phyloP scores from a whole-genome alignment of 768 basidiomycete species.

The Phanerodontia chrysosporium region DNA sequence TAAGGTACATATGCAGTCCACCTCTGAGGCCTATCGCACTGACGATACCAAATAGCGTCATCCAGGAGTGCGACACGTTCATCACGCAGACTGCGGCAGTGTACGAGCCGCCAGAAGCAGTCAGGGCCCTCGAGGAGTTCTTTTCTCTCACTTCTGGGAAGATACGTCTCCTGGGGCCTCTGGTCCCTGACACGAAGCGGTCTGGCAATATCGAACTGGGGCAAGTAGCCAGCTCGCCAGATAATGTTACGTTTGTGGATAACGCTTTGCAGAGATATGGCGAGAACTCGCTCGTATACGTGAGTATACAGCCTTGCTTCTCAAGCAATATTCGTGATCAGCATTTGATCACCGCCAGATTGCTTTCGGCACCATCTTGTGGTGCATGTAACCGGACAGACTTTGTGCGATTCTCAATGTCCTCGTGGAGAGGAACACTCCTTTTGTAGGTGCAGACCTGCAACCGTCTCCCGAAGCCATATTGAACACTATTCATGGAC shows the following conservation, averaged over 20 bases:
- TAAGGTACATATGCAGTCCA: no score
- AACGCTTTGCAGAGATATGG: constrained; percentile 10
- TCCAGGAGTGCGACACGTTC: constrained; percentile 15
- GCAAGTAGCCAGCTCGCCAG: constrained; percentile 4
- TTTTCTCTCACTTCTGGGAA: constrained; percentile 4
- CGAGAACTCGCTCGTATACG: constrained; percentile 19
- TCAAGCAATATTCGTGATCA: neutral
- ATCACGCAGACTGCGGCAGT: constrained; percentile 9
- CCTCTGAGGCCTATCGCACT: no score
- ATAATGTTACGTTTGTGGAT: constrained; percentile 16
- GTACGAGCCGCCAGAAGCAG: constrained; percentile 12
- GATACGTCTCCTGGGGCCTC: constrained; percentile 15
- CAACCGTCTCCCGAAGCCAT: no score
- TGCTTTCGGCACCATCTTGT: constrained; percentile 21
- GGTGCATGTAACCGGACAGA: constrained; percentile 16
- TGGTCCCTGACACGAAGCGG: constrained; percentile 4
- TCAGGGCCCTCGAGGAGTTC: constrained; percentile 10
- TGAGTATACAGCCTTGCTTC: neutral
- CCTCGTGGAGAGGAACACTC: constrained; percentile 17
- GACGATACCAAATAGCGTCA: neutral
- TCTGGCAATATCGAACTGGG: constrained; percentile 2
- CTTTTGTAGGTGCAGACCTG: constrained; percentile 24
- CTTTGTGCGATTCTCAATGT: constrained; percentile 19
- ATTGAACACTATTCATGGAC: neutral
- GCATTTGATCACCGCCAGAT: constrained; percentile 9